Evolutionary conservation across 179 eudicot species (phyloP).

Genomic region (Silene noctiflora): DNA sequence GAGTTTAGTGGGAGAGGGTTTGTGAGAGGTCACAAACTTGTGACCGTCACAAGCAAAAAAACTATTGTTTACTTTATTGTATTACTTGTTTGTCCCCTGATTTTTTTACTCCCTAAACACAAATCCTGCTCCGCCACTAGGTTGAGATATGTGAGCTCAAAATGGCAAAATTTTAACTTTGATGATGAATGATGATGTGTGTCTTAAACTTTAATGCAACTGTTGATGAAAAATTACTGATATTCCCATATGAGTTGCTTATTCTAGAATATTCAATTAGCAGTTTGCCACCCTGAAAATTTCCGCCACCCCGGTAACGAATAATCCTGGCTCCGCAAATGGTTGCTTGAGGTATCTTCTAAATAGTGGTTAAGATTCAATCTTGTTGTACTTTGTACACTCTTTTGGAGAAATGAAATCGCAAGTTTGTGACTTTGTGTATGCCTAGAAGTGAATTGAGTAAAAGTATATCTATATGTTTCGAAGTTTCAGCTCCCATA

Average conservation of each 20-base stretch:
- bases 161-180: neutral
- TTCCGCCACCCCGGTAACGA: too few species aligned
- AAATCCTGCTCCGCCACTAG: neutral
- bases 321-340: too few species aligned
- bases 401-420: neutral
- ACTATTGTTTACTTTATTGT: too few species aligned
- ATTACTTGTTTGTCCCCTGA: too few species aligned
- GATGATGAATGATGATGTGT: constrained; percentile 4
- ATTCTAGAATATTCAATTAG: too few species aligned
- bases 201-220: neutral
- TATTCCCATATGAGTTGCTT: neutral
- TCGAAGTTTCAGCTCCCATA: too few species aligned
- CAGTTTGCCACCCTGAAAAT: too few species aligned
- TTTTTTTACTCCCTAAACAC: neutral
- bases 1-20: too few species aligned
- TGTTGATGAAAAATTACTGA: constrained; percentile 1
- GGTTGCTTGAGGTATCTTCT: neutral
- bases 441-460: neutral
- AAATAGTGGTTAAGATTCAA: neutral
- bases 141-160: constrained; percentile 5
- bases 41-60: too few species aligned
- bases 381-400: neutral
- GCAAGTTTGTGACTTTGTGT: neutral
- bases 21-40: too few species aligned
- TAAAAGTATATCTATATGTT: neutral